Percentiles rank a stretch among this genome's conserved stretches.
Conservation (phyloP, 306 rosid genomes). For the Cicer pinnatifidum region DNA sequence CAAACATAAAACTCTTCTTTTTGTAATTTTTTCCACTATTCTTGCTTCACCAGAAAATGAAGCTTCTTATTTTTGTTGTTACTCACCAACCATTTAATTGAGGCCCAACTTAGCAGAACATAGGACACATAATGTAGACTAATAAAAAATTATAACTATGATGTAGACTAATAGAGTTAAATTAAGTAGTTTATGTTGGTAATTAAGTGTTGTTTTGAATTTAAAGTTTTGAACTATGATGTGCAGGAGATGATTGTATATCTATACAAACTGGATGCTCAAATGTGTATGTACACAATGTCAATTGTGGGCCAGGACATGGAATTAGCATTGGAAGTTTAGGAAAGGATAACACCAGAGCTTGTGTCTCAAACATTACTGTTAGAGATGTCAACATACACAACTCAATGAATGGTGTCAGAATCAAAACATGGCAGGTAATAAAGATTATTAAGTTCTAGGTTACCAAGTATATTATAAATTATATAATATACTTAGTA, state of each 20-base stretch:
- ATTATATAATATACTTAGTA: not conserved
- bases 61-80: conserved; percentile 30
- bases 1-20: conserved; percentile 1
- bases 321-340: conserved; percentile 99
- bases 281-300: conserved; percentile 80
- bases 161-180: not conserved
- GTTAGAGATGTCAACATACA: conserved; percentile 80
- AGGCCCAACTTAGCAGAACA: conserved; percentile 40
- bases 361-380: conserved; percentile 97
- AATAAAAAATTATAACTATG: not conserved
- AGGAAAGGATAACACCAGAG: conserved; percentile 84
- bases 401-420: conserved; percentile 91
- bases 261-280: conserved; percentile 99
- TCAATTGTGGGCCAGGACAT: conserved; percentile 97
- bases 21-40: not conserved
- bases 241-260: conserved; percentile 90
- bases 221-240: conserved; percentile 3
- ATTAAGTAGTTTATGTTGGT: conserved; percentile 22
- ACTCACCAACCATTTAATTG: conserved; percentile 37
- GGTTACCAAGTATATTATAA: not conserved
- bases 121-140: not conserved
- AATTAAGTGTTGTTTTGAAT: conserved; percentile 30
- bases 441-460: conserved; percentile 17
- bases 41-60: conserved; percentile 23
- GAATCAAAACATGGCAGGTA: conserved; percentile 99